Base-by-base conservation (phyloP, 1,139 yeast species). In the Geotrichum siamense region DNA sequence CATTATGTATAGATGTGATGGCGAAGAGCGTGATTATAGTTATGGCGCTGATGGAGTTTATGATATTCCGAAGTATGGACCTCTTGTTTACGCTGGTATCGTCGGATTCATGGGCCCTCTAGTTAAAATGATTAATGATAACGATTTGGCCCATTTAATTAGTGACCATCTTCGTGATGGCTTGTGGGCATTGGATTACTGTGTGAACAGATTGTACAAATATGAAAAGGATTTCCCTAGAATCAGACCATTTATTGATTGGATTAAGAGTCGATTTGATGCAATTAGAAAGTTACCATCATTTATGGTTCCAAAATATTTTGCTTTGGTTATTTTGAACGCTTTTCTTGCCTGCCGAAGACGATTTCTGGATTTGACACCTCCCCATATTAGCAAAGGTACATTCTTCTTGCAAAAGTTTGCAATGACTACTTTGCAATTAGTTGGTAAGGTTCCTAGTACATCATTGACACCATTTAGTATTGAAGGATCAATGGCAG, bases 101-200 rank as follows among this genome's bases (percentile, higher is more conserved):
- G 94, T 85, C 64, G 98, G 98, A 3, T 91, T 96, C 95, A 76
- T 79, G 39, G 71, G 86, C 0, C 80, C 80, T 0, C 64, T 89
- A 51, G 72, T 76, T 48, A 65, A 70, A 23, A 75, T 87, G 8
- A 78, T 86, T 29, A 70, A 74, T 62, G 68, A 71, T 37, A 91
- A 91, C 58, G 77, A 87, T 55, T 71, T 91, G 42, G 94, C 91
- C 0, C 94, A 85, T 61, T 84, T 96, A 1, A 56, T 89, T 30
- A 79, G 94, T 52, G 74, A 78, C 43, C 94, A 91, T 61, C 68
- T 91, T 50, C 71, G 98, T 54, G 70, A 72, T 16, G 97, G 97
- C 1, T 65, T 70, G 31, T 91, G 98, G 98, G 94, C 97, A 0
- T 67, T 86, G 33, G 96, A 87, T 57, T 84, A 78, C 59, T 70